Evolutionary conservation across 495 filamentous ascomycete species (phyloP), one percentile per base, ranked within the genome.

Genomic region (Hamigera avellanea): DNA sequence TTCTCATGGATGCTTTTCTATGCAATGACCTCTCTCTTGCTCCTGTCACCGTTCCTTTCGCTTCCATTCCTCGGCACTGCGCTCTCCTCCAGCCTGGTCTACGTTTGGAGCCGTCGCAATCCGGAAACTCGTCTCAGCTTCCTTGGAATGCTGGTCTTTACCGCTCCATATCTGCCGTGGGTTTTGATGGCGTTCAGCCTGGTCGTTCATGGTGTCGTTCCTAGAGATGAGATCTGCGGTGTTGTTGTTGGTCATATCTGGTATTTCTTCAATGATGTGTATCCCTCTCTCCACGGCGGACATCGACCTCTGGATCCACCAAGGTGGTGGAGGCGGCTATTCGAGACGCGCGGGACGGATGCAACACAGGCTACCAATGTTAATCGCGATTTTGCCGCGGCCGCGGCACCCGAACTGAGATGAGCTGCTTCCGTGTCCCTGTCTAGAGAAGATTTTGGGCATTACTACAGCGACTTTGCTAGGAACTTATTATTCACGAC

Each of bases 241-340:
- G 81, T 94, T 12, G 73, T 88, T 6, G 84, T 96, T 34, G 91
- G 91, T 2, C 91, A 98, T 61, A 72, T 96, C 19, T 98, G 88
- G 83, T 98, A 96, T 55, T 98, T 93, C 65, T 96, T 96, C 64
- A 82, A 77, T 33, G 91, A 98, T 50, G 86, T 98, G 12, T 98
- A 95, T 55, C 91, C 91, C 5, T 79, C 85, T 18, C 70, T 95
- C 32, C 82, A 95, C 56, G 75, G 78, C 43, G 88, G 86, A 18
- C 80, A 81, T 30, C 72, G 83, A 31, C 91, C 91, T 5, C 64
- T 98, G 33, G 93, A 96, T 53, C 87, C 93, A 30, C 91, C 91
- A 1, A 62, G 63, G 53, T 94, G 85, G 79, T 98, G 93, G 93
- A 70, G 83, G 15, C 72, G 88, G 9, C 46, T 98, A 15, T 95